Evolutionary conservation across 2,329 filamentous ascomycete genomes (phyloP).

Genomic region (Cladosporium oxysporum): DNA sequence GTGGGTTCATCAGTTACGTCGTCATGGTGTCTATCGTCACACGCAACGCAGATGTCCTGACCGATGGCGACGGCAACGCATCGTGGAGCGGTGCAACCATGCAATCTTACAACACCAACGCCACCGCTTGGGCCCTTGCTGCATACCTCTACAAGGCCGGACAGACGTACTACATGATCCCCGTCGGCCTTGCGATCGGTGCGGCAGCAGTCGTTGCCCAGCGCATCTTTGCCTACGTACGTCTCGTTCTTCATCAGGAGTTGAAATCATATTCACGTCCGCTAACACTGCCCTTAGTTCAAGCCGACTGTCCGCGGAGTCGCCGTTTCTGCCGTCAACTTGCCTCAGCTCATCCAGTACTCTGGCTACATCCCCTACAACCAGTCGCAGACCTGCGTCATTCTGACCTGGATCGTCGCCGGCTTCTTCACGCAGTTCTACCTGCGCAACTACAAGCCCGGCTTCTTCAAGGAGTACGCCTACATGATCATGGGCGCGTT

Average conservation of each 20-base stretch:
- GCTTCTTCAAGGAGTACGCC: constrained; percentile 56
- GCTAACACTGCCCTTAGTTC: constrained; percentile 40
- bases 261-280: background rate
- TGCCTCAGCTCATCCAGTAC: constrained; percentile 58
- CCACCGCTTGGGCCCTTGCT: constrained; percentile 50
- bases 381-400: constrained; percentile 56
- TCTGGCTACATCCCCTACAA: constrained; percentile 59
- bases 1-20: constrained; percentile 47
- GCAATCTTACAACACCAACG: constrained; percentile 45
- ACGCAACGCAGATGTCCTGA: constrained; percentile 51
- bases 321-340: constrained; percentile 46
- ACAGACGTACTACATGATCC: constrained; percentile 28
- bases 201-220: constrained; percentile 48
- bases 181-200: constrained; percentile 53
- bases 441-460: constrained; percentile 54
- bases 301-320: constrained; percentile 46
- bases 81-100: constrained; percentile 57
- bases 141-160: constrained; percentile 55
- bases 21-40: constrained; percentile 58
- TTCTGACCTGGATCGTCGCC: constrained; percentile 46
- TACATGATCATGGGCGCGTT: constrained; percentile 45
- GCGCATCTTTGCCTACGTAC: constrained; percentile 43
- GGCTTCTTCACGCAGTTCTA: constrained; percentile 56
- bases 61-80: constrained; percentile 48
- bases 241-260: constrained; percentile 22